Base-by-base conservation (phyloP, 768 basidiomycete genomes). In the Leccinellum albellum region DNA sequence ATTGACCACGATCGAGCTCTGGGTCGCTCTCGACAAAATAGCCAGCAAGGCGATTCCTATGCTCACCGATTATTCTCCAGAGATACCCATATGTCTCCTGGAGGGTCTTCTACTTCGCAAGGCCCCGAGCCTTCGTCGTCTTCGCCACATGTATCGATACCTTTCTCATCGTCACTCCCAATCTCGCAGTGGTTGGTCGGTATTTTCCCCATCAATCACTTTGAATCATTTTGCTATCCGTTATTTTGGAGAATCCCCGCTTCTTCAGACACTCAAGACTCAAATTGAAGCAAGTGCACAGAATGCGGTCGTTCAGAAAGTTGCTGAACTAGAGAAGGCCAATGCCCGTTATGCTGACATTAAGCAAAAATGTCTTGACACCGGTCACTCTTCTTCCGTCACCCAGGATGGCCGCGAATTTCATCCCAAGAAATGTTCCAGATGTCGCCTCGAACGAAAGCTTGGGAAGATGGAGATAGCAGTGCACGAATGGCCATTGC, bases 401-500 rank as follows among this genome's bases (percentile, higher is more conserved):
- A 47, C 23, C 9, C 37, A 32, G 28, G 23, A 58, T 20, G 66
- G 66, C 20, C 17, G 44, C 7, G 51, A 57, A 28, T 54, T 52
- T 3, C 44, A 59, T 1, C 53, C 56, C 3, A 57, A 50, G 17
- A 23, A 60, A 0, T 77, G 74, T 53, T 3, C 28, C 0, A 76
- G 70, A 50, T 79, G 78, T 37, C 10, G 7, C 3, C 52, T 74
- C 17, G 53, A 70, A 21, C 57, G 53, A 15, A 26, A 63, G 51
- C 67, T 72, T 0, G 21, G 45, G 0, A 28, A 2, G 0, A 60
- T 79, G 65, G n/a, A 15, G 0, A 80, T 82, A 26, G 1, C 32
- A 1, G 61, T 78, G 2, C 68, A 78, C 31, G 82, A 82, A 54
- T 79, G 79, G 79, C 82, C 81, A 0, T 61, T 82, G 24, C 78